Evolutionary conservation across 768 basidiomycete genomes (phyloP).

Genomic region (Stropharia rugosoannulata): DNA sequence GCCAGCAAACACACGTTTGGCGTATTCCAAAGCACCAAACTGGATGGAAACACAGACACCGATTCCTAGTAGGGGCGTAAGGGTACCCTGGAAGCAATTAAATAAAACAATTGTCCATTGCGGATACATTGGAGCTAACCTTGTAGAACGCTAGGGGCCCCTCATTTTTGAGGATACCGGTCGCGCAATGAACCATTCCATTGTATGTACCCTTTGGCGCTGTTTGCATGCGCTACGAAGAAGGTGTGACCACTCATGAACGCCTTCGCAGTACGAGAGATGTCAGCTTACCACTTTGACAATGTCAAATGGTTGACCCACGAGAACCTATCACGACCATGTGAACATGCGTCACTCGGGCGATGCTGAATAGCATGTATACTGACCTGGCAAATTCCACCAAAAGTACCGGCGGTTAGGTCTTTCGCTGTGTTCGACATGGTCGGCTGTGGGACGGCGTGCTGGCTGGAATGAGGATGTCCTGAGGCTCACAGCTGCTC

Average conservation of each 20-base stretch:
- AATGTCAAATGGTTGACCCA: slow-evolving; percentile 95
- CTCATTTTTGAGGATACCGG: slow-evolving; percentile 88
- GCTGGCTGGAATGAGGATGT: not conserved
- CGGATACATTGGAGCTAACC: slow-evolving; percentile 36
- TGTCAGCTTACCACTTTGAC: slow-evolving; percentile 83
- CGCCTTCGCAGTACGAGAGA: not conserved
- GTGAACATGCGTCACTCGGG: slow-evolving; percentile 13
- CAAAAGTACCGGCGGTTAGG: slow-evolving; percentile 85
- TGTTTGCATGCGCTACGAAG: slow-evolving; percentile 86
- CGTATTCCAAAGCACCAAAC: slow-evolving; percentile 85
- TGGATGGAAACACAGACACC: slow-evolving; percentile 96
- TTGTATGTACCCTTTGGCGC: slow-evolving; percentile 85
- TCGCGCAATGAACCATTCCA: slow-evolving; percentile 87
- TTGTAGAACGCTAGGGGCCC: slow-evolving; percentile 96
- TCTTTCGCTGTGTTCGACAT: slow-evolving; percentile 81
- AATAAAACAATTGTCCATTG: not conserved
- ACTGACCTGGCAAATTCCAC: slow-evolving; percentile 81
- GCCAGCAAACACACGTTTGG: slow-evolving; percentile 75
- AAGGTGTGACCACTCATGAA: not conserved
- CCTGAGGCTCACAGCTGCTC: slow-evolving; percentile 2
- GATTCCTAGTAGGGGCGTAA: slow-evolving; percentile 88
- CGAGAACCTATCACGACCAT: slow-evolving; percentile 58
- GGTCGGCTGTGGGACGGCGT: slow-evolving; percentile 11
- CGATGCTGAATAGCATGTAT: not conserved
- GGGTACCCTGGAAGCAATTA: slow-evolving; percentile 62